Percentiles rank a stretch among this genome's conserved stretches.
Conservation (phyloP, 352 stramenopile species). For the Achlya hypogyna region DNA sequence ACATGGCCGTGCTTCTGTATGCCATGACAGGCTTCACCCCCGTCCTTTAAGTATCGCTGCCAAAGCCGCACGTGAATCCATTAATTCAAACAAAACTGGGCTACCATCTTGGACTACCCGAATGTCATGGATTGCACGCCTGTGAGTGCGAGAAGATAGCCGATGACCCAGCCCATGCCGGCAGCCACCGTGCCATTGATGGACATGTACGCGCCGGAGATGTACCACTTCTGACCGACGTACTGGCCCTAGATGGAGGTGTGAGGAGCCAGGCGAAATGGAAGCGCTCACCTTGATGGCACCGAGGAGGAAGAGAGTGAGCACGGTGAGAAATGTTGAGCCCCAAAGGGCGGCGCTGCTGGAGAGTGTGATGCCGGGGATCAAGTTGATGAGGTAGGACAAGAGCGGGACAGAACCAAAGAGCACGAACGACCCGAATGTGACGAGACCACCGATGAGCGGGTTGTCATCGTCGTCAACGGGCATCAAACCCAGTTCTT, state of each 20-base stretch:
- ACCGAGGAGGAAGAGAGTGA: constrained; percentile 92
- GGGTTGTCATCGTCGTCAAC: constrained; percentile 89
- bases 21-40: constrained; percentile 58
- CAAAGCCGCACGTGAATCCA: too few relatives aligned
- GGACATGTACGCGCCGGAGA: constrained; percentile 57
- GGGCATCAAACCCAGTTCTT: constrained; percentile 93
- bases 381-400: constrained; percentile 87
- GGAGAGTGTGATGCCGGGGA: constrained; percentile 52
- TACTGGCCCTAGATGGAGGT: too few relatives aligned
- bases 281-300: too few relatives aligned
- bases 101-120: background rate
- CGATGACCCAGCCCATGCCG: constrained; percentile 70
- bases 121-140: background rate
- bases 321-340: constrained; percentile 88
- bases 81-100: background rate
- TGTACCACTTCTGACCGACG: constrained; percentile 68
- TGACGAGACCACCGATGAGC: constrained; percentile 74
- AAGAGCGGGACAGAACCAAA: constrained; percentile 90
- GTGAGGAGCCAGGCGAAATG: too few relatives aligned
- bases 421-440: constrained; percentile 84
- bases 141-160: constrained; percentile 43
- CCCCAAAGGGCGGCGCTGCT: constrained; percentile 73
- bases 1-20: constrained; percentile 47
- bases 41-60: constrained; percentile 19
- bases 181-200: constrained; percentile 67